Percentiles rank a stretch among this genome's conserved stretches.
Conservation (phyloP, 805 yeast species). For the Hanseniaspora meyeri region DNA sequence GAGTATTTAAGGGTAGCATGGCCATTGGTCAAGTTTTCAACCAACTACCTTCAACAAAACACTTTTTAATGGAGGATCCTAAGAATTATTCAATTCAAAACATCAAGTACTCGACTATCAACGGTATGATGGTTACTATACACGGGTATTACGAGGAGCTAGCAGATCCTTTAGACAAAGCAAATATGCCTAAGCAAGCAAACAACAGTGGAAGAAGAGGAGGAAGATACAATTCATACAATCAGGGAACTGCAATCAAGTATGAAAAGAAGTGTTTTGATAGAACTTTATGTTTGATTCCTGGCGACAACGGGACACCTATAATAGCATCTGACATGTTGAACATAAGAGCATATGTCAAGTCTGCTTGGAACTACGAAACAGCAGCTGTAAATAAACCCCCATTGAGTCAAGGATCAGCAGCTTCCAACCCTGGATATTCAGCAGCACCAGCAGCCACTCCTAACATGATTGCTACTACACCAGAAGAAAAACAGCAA, state of each 20-base stretch:
- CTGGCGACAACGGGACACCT: slow-evolving; percentile 51
- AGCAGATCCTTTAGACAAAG: slow-evolving; percentile 38
- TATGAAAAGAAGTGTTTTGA: slow-evolving; percentile 65
- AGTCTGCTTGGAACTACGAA: slow-evolving; percentile 43
- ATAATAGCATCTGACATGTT: slow-evolving; percentile 81
- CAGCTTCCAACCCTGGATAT: slow-evolving; percentile 1
- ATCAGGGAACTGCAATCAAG: slow-evolving; percentile 22
- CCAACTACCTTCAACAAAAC: slow-evolving; percentile 67
- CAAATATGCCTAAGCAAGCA: slow-evolving; percentile 19
- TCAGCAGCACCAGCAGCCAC: slow-evolving; percentile 16
- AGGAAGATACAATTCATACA: slow-evolving; percentile 18
- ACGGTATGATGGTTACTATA: slow-evolving; percentile 63
- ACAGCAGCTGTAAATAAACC: background rate
- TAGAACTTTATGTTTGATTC: slow-evolving; percentile 64
- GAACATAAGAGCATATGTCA: slow-evolving; percentile 49
- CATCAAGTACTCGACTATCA: slow-evolving; percentile 54
- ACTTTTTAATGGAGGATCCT: slow-evolving; percentile 52
- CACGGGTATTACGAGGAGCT: slow-evolving; percentile 79
- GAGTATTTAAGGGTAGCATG: slow-evolving; percentile 58
- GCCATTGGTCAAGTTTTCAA: slow-evolving; percentile 49
- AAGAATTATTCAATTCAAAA: slow-evolving; percentile 64
- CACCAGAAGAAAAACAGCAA: slow-evolving; percentile 47
- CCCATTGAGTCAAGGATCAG: background rate
- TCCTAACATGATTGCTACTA: slow-evolving; percentile 37
- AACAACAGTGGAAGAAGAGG: slow-evolving; percentile 20